phyloP scores from a whole-genome alignment of 306 rosid species.

The Dryas alaskensis region DNA sequence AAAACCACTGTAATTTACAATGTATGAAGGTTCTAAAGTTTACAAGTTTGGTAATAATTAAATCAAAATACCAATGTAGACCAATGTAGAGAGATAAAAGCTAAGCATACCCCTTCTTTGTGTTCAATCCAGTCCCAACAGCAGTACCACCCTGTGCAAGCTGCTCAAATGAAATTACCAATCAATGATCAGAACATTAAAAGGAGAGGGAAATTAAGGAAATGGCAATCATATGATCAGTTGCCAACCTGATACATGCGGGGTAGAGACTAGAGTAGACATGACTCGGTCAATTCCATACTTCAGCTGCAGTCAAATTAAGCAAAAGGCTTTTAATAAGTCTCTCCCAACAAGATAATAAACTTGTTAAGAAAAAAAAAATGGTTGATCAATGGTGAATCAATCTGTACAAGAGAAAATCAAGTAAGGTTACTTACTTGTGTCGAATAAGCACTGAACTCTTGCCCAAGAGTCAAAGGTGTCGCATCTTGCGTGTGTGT shows the following conservation, averaged over 20 bases:
- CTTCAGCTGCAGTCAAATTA: constrained; percentile 55
- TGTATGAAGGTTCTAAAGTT: neutral
- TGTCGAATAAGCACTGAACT: constrained; percentile 94
- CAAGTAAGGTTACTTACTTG: constrained; percentile 53
- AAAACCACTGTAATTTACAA: neutral
- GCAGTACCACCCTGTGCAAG: constrained; percentile 99
- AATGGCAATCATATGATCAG: neutral
- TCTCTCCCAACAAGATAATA: constrained; percentile 10
- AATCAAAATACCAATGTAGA: neutral
- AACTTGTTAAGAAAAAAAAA: neutral
- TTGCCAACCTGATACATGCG: constrained; percentile 80
- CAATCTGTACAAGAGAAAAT: constrained; percentile 7
- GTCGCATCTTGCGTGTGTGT: constrained; percentile 99
- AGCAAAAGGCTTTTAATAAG: constrained; percentile 34
- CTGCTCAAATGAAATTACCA: constrained; percentile 50
- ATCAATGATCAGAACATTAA: constrained; percentile 30
- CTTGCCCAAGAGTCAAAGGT: constrained; percentile 97
- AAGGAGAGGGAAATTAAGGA: constrained; percentile 13
- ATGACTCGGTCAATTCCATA: constrained; percentile 83
- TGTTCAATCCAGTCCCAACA: constrained; percentile 98
- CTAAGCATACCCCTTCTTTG: constrained; percentile 84
- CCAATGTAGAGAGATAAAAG: neutral
- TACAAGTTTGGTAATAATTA: neutral
- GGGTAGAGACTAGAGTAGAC: constrained; percentile 51
- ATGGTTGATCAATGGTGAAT: too few relatives aligned